A percentile compares a stretch with the other conserved stretches of the same genome.
These are phyloP conservation scores for Dothistroma pini DNA, from an alignment of 2,329 filamentous ascomycete genomes.

Conservation along the genomic window DNA sequence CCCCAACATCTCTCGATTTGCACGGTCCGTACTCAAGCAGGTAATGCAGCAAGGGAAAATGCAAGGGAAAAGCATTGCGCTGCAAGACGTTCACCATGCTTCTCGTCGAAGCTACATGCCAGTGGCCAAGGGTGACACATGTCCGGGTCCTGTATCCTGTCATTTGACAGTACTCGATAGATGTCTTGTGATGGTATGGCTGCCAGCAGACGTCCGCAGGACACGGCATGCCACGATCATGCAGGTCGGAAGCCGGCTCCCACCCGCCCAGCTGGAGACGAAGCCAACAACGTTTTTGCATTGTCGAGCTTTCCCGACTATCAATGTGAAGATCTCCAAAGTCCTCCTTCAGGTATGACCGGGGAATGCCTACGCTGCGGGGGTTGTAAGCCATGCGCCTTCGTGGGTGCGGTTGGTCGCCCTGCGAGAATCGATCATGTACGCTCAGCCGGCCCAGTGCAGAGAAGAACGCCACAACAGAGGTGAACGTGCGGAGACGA, in stretches of 20 bases:
- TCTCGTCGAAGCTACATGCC: neutral
- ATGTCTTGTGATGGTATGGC: too few relatives aligned
- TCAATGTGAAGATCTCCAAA: neutral
- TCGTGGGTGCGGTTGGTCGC: neutral
- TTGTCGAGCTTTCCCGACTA: neutral
- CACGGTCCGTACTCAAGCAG: neutral
- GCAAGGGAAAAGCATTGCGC: neutral
- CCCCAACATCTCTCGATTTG: neutral
- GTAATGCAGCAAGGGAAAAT: neutral
- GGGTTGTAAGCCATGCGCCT: neutral
- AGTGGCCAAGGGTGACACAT: neutral
- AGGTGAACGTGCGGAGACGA: neutral
- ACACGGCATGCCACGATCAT: neutral
- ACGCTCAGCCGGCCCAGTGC: neutral
- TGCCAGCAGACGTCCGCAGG: neutral
- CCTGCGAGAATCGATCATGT: neutral
- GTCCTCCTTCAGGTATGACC: too few relatives aligned
- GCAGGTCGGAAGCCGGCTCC: neutral
- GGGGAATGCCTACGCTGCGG: neutral
- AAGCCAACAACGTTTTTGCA: neutral
- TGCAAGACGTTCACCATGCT: neutral
- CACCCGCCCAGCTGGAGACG: neutral
- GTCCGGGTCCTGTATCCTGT: neutral
- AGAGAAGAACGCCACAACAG: neutral
- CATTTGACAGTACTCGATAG: too few relatives aligned